phyloP scores from a whole-genome alignment of 768 basidiomycete species.

The Lactarius akahatsu region DNA sequence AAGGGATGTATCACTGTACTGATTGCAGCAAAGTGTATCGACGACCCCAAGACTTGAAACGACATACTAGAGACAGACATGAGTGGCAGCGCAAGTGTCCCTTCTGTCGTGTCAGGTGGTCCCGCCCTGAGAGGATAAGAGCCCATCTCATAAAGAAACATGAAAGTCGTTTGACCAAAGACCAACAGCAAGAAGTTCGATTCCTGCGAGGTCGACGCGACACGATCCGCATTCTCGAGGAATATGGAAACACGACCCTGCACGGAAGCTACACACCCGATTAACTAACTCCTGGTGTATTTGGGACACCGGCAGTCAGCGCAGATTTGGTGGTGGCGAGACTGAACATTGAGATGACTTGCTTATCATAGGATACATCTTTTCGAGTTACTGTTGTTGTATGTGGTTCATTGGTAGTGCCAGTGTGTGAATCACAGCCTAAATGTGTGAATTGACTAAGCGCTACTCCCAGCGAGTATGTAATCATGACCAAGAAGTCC shows the following conservation, averaged over 20 bases:
- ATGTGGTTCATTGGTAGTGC: not conserved
- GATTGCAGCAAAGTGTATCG: slow-evolving; percentile 4
- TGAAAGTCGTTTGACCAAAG: not conserved
- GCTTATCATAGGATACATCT: not conserved
- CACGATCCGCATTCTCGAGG: slow-evolving; percentile 1
- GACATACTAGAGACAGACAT: slow-evolving; percentile 10
- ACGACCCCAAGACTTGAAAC: not conserved
- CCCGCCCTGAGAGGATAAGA: slow-evolving; percentile 8
- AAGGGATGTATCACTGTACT: not conserved
- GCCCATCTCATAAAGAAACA: slow-evolving; percentile 2
- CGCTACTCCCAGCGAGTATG: no score
- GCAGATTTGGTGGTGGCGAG: not conserved
- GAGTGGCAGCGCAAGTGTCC: not conserved
- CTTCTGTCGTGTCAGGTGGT: slow-evolving; percentile 5
- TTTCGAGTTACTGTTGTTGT: not conserved
- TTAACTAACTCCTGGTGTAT: not conserved
- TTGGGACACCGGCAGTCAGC: not conserved
- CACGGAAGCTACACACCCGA: not conserved
- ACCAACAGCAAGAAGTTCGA: not conserved
- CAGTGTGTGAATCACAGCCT: no score
- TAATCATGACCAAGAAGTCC: no score
- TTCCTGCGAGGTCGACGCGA: not conserved
- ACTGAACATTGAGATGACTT: not conserved
- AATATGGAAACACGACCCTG: not conserved
- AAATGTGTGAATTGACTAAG: no score